Base-by-base conservation (phyloP, 1,139 yeast species). In the Suhomyces coccinellae region DNA sequence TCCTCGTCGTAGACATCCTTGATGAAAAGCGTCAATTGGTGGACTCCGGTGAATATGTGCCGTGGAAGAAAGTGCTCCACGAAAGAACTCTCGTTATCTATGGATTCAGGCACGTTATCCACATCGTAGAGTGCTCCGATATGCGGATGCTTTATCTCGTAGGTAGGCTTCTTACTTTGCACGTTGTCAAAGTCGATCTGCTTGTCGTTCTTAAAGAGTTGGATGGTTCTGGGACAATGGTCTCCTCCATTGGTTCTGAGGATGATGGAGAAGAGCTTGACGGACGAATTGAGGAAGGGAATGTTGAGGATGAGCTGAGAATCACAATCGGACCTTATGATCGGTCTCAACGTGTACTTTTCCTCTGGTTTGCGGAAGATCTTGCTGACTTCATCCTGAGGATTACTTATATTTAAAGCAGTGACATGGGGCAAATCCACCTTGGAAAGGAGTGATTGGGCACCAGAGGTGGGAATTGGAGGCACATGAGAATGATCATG, bases 1-100 rank as follows among this genome's bases (percentile, higher is more conserved):
- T 54, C 52, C 14, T 52, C 52, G 15, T 65, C 68, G 68, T 86
- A 75, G 48, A 85, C 83, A 51, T 80, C 77, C 53, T 85, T 82
- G 28, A 90, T 65, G 56, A 85, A 86, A 1, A 91, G 40, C 0
- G 95, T 79, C 49, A 91, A 59, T 24, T 82, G 80, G 17, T 80
- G 80, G 22, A 87, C 81, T 40, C 88, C 87, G 29, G 88, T 80
- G 63, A 90, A 90, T 30, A 71, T 67, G 43, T 85, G 84, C 20
- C 97, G 71, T 20, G 95, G 95, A 39, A 91, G 67, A 46, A 79
- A 82, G 62, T 89, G 96, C 63, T 93, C 98, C 0, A 86, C 89
- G 57, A 90, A 85, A 26, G 83, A 84, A 24, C 55, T 52, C 15
- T 77, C 82, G 13, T 59, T 52, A 24, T 60, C 65, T 16, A 69